Percentiles rank a stretch among this genome's conserved stretches.
phyloP scores from a whole-genome alignment of 257 asterid genomes.

The Leptodermis oblonga region DNA sequence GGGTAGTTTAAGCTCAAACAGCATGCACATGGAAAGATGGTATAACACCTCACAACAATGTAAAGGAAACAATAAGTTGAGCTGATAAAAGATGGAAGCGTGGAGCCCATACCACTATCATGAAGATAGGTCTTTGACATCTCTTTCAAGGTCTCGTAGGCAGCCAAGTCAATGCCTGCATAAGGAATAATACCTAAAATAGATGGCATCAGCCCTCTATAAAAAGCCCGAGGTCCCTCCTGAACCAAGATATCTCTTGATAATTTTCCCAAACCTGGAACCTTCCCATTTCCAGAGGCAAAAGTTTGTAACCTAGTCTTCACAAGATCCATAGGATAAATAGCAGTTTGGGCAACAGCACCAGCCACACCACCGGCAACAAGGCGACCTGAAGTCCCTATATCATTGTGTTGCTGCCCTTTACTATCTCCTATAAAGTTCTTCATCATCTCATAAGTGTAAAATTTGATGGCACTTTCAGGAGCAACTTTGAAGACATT shows the following conservation, averaged over 20 bases:
- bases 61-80: not conserved
- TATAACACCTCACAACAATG: constrained; percentile 10
- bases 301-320: constrained; percentile 87
- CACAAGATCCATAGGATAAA: constrained; percentile 97
- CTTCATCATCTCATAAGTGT: constrained; percentile 75
- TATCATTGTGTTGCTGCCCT: constrained; percentile 42
- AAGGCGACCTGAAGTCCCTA: constrained; percentile 73
- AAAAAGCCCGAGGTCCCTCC: constrained; percentile 96
- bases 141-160: constrained; percentile 85
- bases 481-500: constrained; percentile 96
- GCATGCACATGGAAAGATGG: not conserved
- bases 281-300: constrained; percentile 59
- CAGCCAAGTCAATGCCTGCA: constrained; percentile 90
- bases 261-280: constrained; percentile 63
- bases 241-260: constrained; percentile 78
- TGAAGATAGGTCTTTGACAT: constrained; percentile 70
- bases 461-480: constrained; percentile 96
- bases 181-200: constrained; percentile 95
- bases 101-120: constrained; percentile 58
- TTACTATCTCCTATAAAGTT: constrained; percentile 46
- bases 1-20: not conserved
- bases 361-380: constrained; percentile 95
- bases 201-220: constrained; percentile 86
- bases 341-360: constrained; percentile 93
- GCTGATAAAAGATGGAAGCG: constrained; percentile 11